Percentiles rank a stretch among this genome's conserved stretches.
These are phyloP conservation scores for Candida suzukii DNA, from an alignment of 805 yeast species.

Conservation along the genomic window DNA sequence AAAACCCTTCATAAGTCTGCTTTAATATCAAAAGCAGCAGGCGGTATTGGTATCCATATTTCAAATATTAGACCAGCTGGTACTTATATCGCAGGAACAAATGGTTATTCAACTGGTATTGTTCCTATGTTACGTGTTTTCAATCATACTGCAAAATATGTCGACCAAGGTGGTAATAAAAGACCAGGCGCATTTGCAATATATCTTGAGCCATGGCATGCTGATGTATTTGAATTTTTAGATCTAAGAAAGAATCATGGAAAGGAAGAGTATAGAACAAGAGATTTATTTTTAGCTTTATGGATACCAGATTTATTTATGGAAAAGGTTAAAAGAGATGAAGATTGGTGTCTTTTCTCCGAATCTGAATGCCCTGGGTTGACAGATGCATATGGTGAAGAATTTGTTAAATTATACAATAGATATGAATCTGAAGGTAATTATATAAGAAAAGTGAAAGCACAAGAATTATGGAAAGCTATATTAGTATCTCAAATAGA, in stretches of 20 bases:
- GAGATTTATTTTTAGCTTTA: slow-evolving; percentile 87
- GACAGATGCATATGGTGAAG: slow-evolving; percentile 75
- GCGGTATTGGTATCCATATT: slow-evolving; percentile 90
- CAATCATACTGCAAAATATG: slow-evolving; percentile 94
- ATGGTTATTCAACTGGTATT: slow-evolving; percentile 87
- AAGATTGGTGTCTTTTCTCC: slow-evolving; percentile 84
- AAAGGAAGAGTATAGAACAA: slow-evolving; percentile 86
- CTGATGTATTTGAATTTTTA: slow-evolving; percentile 79
- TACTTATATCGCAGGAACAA: slow-evolving; percentile 82
- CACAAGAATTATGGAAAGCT: slow-evolving; percentile 87
- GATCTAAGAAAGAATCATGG: slow-evolving; percentile 92
- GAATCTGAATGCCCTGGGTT: slow-evolving; percentile 87
- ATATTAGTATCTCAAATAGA: slow-evolving; percentile 90
- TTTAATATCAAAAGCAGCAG: slow-evolving; percentile 87
- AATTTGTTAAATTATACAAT: slow-evolving; percentile 65
- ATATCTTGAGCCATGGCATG: slow-evolving; percentile 96
- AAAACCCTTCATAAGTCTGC: slow-evolving; percentile 86
- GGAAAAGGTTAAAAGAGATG: slow-evolving; percentile 76
- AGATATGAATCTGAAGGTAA: slow-evolving; percentile 66
- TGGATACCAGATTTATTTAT: slow-evolving; percentile 96
- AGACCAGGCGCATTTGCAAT: slow-evolving; percentile 97
- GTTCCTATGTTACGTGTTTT: slow-evolving; percentile 96
- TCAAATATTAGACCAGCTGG: slow-evolving; percentile 85
- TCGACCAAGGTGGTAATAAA: slow-evolving; percentile 97
- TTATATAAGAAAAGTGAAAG: slow-evolving; percentile 60